Percentiles rank a stretch among this genome's conserved stretches.
phyloP scores from a whole-genome alignment of 176 grass and related monocot genomes.

The Rhynchospora tenuis region DNA sequence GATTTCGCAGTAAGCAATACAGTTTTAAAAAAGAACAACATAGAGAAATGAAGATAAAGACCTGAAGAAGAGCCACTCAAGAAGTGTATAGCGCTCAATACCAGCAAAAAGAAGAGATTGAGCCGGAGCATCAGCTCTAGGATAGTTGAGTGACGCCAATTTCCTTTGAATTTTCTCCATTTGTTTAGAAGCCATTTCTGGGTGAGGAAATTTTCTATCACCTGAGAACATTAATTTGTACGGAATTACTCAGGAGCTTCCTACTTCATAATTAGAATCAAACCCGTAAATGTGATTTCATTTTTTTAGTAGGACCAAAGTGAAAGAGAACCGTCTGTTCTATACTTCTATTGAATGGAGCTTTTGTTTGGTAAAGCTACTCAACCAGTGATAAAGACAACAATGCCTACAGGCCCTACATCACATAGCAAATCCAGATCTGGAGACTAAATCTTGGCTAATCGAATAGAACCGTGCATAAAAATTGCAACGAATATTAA shows the following conservation, averaged over 20 bases:
- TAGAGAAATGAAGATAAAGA: neutral
- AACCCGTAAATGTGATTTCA: neutral
- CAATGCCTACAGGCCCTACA: neutral
- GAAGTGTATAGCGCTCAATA: conserved; percentile 91
- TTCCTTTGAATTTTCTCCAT: conserved; percentile 99
- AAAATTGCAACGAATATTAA: neutral
- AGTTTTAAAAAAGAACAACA: conserved; percentile 10
- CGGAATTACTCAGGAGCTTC: neutral
- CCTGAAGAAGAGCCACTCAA: conserved; percentile 99
- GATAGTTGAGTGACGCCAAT: conserved; percentile 62
- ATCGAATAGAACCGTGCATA: neutral
- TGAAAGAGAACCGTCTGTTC: neutral
- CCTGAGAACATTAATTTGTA: neutral
- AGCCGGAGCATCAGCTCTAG: conserved; percentile 67
- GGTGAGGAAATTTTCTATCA: neutral
- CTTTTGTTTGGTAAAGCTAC: neutral
- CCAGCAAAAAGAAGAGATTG: conserved; percentile 88
- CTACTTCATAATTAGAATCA: neutral
- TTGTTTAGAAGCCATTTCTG: conserved; percentile 87
- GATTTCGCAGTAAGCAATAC: neutral
- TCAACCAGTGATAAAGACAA: neutral
- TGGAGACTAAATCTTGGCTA: neutral
- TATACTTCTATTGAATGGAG: too few species aligned
- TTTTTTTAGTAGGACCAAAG: neutral
- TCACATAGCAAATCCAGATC: neutral